These are phyloP conservation scores for Cephaloascus fragrans DNA, from an alignment of 805 yeast species.

Conservation along the genomic window DNA sequence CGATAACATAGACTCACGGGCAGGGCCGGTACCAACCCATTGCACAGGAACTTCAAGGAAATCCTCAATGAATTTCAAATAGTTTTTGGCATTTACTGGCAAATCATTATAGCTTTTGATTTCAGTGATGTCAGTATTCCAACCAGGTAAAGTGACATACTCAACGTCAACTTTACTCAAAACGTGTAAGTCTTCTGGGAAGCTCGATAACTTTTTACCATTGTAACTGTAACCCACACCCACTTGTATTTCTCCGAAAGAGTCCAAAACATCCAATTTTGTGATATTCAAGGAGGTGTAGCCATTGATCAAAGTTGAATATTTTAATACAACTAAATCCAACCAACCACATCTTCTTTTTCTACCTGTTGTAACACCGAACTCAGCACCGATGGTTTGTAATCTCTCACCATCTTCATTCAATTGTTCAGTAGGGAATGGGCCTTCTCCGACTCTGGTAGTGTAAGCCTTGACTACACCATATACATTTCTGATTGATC, in stretches of 20 bases:
- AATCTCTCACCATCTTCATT: conserved; percentile 78
- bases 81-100: conserved; percentile 81
- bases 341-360: conserved; percentile 99
- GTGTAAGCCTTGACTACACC: conserved; percentile 99
- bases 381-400: conserved; percentile 91
- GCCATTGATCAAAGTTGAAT: conserved; percentile 87
- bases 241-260: conserved; percentile 79
- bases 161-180: conserved; percentile 88
- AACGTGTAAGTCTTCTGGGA: conserved; percentile 86
- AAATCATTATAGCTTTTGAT: conserved; percentile 63
- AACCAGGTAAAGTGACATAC: conserved; percentile 88
- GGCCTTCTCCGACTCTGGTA: conserved; percentile 98
- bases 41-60: conserved; percentile 75
- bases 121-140: conserved; percentile 78
- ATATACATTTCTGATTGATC: conserved; percentile 63
- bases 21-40: conserved; percentile 99
- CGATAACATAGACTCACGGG: conserved; percentile 84
- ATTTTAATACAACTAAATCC: conserved; percentile 88
- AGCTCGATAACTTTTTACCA: conserved; percentile 64
- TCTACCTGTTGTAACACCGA: conserved; percentile 97
- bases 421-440: conserved; percentile 96
- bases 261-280: conserved; percentile 89
- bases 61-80: conserved; percentile 79
- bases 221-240: conserved; percentile 76
- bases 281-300: conserved; percentile 92